These are phyloP conservation scores for Exophiala sideris DNA, from an alignment of 2,329 filamentous ascomycete genomes.

Conservation along the genomic window DNA sequence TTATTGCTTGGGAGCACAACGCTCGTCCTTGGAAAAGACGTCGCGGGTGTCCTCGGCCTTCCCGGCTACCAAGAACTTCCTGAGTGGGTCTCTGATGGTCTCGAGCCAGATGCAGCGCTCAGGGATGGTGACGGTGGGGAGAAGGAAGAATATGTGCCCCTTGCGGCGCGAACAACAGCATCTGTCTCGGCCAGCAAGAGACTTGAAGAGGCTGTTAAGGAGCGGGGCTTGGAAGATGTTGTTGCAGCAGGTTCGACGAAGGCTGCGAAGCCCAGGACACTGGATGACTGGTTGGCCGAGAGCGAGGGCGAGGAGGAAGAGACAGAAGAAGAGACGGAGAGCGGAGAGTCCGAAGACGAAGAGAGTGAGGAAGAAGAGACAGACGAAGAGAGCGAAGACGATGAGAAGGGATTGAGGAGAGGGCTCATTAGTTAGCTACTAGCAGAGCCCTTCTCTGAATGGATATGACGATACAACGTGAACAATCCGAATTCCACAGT, in stretches of 20 bases:
- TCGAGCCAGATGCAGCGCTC: slow-evolving; percentile 73
- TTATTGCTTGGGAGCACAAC: slow-evolving; percentile 81
- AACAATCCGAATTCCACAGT: no score
- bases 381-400: slow-evolving; percentile 17
- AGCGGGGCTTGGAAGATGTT: slow-evolving; percentile 36
- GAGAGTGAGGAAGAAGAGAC: background rate
- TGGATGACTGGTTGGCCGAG: slow-evolving; percentile 91
- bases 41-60: slow-evolving; percentile 69
- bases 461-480: no score
- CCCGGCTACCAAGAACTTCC: slow-evolving; percentile 76
- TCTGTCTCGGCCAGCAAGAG: slow-evolving; percentile 39
- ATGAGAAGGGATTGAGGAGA: slow-evolving; percentile 4
- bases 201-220: slow-evolving; percentile 42
- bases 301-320: slow-evolving; percentile 59
- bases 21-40: slow-evolving; percentile 70
- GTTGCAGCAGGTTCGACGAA: slow-evolving; percentile 26
- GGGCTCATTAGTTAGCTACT: no score
- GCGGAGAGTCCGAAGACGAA: slow-evolving; percentile 30
- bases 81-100: slow-evolving; percentile 75
- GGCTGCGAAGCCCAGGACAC: slow-evolving; percentile 63
- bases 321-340: slow-evolving; percentile 48
- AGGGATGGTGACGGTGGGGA: slow-evolving; percentile 53
- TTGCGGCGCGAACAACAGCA: slow-evolving; percentile 31
- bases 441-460: no score
- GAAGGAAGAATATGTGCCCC: slow-evolving; percentile 33